A percentile compares a stretch with the other conserved stretches of the same genome.
phyloP scores from a whole-genome alignment of 805 yeast species.

The Pichia nanzhaoensis region DNA sequence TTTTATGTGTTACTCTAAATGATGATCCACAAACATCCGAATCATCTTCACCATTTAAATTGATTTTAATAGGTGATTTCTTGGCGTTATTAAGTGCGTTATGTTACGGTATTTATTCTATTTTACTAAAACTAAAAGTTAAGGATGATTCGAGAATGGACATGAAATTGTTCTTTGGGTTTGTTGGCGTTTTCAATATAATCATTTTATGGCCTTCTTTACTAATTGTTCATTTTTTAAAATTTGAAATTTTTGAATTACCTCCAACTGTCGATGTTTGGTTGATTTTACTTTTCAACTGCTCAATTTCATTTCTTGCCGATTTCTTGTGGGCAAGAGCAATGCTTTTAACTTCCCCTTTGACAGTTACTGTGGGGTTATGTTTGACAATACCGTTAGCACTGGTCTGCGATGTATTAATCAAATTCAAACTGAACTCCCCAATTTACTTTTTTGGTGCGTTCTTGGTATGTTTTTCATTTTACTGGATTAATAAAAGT shows the following conservation, averaged over 20 bases:
- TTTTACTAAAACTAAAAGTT: slow-evolving; percentile 67
- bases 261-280: slow-evolving; percentile 53
- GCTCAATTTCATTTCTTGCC: slow-evolving; percentile 72
- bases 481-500: slow-evolving; percentile 73
- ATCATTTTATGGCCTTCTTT: slow-evolving; percentile 78
- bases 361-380: slow-evolving; percentile 92
- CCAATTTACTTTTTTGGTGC: slow-evolving; percentile 74
- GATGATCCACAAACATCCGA: slow-evolving; percentile 40
- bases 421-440: slow-evolving; percentile 59
- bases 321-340: slow-evolving; percentile 97
- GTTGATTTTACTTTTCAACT: slow-evolving; percentile 53
- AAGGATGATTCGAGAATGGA: slow-evolving; percentile 69
- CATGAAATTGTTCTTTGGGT: slow-evolving; percentile 87
- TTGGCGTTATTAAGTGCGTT: slow-evolving; percentile 80
- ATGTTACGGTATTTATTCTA: slow-evolving; percentile 88
- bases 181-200: slow-evolving; percentile 81
- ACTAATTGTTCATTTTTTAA: slow-evolving; percentile 52
- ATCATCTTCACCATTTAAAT: slow-evolving; percentile 6
- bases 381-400: slow-evolving; percentile 93
- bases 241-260: slow-evolving; percentile 63
- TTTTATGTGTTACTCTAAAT: slow-evolving; percentile 65
- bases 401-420: slow-evolving; percentile 79
- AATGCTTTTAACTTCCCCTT: slow-evolving; percentile 85
- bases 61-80: slow-evolving; percentile 57
- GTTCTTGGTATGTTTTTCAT: slow-evolving; percentile 67